Evolutionary conservation across 2,329 filamentous ascomycete genomes (phyloP).

Genomic region (Colletotrichum higginsianum): DNA sequence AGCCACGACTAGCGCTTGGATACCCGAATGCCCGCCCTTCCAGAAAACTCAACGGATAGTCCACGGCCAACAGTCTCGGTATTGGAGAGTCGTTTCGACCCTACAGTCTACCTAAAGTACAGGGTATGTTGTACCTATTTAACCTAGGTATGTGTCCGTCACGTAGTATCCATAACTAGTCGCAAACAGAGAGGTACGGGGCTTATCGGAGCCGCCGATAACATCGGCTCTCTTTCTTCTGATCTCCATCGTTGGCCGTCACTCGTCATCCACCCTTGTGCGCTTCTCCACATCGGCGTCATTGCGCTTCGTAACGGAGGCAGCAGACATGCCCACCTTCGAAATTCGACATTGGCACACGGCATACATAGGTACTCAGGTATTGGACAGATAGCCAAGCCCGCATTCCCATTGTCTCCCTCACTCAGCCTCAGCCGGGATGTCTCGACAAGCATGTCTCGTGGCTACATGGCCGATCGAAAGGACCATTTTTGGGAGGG

Average conservation of each 20-base stretch:
- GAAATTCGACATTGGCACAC: constrained; percentile 22
- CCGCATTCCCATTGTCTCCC: constrained; percentile 7
- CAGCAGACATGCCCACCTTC: constrained; percentile 15
- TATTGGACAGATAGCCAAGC: constrained; percentile 17
- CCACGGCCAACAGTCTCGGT: not conserved
- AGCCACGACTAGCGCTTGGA: constrained; percentile 1
- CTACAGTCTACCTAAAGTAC: not conserved
- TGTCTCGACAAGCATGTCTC: not conserved
- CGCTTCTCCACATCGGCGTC: constrained; percentile 31
- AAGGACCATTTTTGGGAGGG: not conserved
- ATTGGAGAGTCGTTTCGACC: not conserved
- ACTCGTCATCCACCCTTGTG: not conserved
- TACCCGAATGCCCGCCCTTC: not conserved
- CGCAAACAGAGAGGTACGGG: not conserved
- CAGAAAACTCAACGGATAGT: constrained; percentile 3
- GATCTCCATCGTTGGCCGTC: too few species aligned
- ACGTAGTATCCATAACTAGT: not conserved
- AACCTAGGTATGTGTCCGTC: too few species aligned
- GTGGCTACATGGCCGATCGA: not conserved
- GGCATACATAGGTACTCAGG: constrained; percentile 32
- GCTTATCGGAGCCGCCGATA: not conserved
- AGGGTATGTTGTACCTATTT: too few species aligned
- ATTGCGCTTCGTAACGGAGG: constrained; percentile 28
- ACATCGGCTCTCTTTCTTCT: not conserved
- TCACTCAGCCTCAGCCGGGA: not conserved